phyloP scores from a whole-genome alignment of 2,329 filamentous ascomycete genomes.

The Ceratocystis ficicola region DNA sequence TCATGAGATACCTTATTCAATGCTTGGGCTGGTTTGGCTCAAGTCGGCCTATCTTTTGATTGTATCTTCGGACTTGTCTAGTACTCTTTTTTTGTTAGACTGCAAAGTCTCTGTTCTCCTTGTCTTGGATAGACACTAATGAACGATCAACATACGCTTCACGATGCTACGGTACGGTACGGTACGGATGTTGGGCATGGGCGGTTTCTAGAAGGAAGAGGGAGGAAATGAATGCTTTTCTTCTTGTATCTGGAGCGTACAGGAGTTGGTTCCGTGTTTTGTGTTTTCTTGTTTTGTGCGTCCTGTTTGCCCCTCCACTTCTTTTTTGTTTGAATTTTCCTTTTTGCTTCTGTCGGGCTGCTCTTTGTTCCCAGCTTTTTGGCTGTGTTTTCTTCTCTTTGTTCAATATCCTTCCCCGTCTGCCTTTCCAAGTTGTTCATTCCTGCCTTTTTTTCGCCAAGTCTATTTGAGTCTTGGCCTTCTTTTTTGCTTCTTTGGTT shows the following conservation, averaged over 20 bases:
- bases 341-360: background rate
- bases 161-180: constrained; percentile 6
- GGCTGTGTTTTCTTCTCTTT: constrained; percentile 21
- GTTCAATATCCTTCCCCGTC: constrained; percentile 25
- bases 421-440: constrained; percentile 6
- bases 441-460: constrained; percentile 5
- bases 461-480: background rate
- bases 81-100: background rate
- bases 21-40: background rate
- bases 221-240: background rate
- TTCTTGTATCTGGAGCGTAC: constrained; percentile 4
- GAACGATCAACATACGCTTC: background rate
- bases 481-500: constrained; percentile 1
- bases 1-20: background rate
- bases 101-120: background rate
- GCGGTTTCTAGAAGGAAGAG: background rate
- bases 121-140: background rate
- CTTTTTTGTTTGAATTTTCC: background rate
- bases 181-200: background rate
- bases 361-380: constrained; percentile 23
- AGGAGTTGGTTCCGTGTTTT: constrained; percentile 17
- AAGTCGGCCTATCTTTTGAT: background rate
- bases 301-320: background rate
- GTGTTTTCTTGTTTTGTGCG: constrained; percentile 18
- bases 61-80: constrained; percentile 9